These are phyloP conservation scores for Metarhizium sp. DNA, from an alignment of 2,329 filamentous ascomycete species.

Conservation along the genomic window DNA sequence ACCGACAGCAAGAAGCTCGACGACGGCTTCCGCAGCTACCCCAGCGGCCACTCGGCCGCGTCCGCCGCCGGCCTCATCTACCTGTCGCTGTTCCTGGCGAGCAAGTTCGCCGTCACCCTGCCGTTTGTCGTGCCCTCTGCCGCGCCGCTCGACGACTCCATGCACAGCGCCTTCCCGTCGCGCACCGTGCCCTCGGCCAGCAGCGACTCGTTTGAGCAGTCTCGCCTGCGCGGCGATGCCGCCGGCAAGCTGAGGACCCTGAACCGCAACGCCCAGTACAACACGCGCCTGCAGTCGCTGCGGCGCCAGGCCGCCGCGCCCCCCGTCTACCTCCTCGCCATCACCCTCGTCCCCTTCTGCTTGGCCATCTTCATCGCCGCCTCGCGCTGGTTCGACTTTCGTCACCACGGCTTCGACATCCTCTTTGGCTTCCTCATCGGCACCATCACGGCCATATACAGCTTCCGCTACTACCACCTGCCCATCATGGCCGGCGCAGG, in stretches of 20 bases:
- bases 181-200: slow-evolving; percentile 40
- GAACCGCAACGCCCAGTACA: slow-evolving; percentile 15
- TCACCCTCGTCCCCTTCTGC: slow-evolving; percentile 63
- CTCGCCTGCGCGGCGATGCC: slow-evolving; percentile 11
- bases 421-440: slow-evolving; percentile 78
- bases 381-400: slow-evolving; percentile 79
- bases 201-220: slow-evolving; percentile 30
- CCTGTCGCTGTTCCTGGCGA: slow-evolving; percentile 76
- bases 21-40: slow-evolving; percentile 78
- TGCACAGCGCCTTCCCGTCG: slow-evolving; percentile 65
- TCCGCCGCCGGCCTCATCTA: slow-evolving; percentile 76
- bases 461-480: slow-evolving; percentile 79
- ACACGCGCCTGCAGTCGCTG: slow-evolving; percentile 24
- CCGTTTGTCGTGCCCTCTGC: slow-evolving; percentile 52
- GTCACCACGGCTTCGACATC: slow-evolving; percentile 90
- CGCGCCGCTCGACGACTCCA: slow-evolving; percentile 31
- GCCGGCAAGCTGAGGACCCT: slow-evolving; percentile 16
- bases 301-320: slow-evolving; percentile 73
- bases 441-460: slow-evolving; percentile 57
- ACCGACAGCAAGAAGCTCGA: slow-evolving; percentile 51
- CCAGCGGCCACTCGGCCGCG: slow-evolving; percentile 47
- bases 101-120: slow-evolving; percentile 67
- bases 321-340: slow-evolving; percentile 64
- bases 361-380: slow-evolving; percentile 72
- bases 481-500: slow-evolving; percentile 66